Evolutionary conservation across 768 basidiomycete genomes (phyloP).

Genomic region (Termitomyces sp.): DNA sequence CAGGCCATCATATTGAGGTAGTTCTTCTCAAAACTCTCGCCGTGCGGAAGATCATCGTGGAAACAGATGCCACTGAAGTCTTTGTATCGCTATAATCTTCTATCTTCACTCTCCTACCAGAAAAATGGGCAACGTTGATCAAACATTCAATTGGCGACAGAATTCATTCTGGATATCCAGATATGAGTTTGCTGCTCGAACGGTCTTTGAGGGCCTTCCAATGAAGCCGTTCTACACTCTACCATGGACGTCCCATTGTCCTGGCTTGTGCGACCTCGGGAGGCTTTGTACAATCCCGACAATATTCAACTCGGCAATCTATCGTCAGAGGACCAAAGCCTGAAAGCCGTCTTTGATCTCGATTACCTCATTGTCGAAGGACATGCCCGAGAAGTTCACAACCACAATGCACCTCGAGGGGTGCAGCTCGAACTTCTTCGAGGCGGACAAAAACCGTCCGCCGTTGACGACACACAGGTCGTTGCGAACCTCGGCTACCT

Average conservation of each 20-base stretch:
- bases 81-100: constrained; percentile 82
- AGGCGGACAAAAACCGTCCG: constrained; percentile 31
- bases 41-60: not conserved
- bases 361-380: constrained; percentile 94
- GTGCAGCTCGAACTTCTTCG: constrained; percentile 79
- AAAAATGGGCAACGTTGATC: constrained; percentile 54
- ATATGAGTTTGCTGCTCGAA: constrained; percentile 49
- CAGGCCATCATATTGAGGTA: constrained; percentile 64
- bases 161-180: constrained; percentile 25
- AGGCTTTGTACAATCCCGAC: constrained; percentile 89
- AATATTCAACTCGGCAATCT: constrained; percentile 84
- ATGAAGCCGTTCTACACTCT: constrained; percentile 88
- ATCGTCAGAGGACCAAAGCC: constrained; percentile 50
- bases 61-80: constrained; percentile 80
- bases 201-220: constrained; percentile 70
- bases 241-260: constrained; percentile 86
- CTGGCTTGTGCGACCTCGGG: constrained; percentile 90
- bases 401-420: constrained; percentile 74
- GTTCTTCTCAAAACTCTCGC: constrained; percentile 9
- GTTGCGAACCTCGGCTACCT: constrained; percentile 95
- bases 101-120: constrained; percentile 55
- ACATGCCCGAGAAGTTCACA: constrained; percentile 73
- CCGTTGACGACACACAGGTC: constrained; percentile 90
- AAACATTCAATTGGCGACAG: not conserved
- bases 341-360: constrained; percentile 80